Evolutionary conservation across 2,329 filamentous ascomycete genomes (phyloP), one percentile per base, ranked within the genome.

Genomic region (Blastomyces parvus): DNA sequence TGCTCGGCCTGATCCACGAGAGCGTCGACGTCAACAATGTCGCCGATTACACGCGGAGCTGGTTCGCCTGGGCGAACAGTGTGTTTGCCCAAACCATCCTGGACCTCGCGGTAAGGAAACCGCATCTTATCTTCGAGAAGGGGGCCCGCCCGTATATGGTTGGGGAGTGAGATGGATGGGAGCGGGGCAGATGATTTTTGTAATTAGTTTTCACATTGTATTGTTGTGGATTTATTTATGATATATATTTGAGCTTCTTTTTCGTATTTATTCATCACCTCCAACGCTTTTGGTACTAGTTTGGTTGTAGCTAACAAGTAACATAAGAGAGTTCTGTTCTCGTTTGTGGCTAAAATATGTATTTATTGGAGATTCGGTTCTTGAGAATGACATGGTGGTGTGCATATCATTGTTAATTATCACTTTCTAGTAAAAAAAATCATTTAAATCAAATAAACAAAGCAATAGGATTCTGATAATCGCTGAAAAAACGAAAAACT

Each of bases 61-160:
- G 93, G 93, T 97, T 97, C 74, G 91, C 93, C 2, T 97, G 92
- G 94, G 94, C 94, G 13, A 99, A 99, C 69, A 94, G 91, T 0
- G 91, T 99, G 13, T 97, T 96, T 77, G 91, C 93, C 17, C 88
- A 91, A 74, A 96, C 92, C 0, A 90, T 99, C 56, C 78, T 99
- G 60, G 91, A 97, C 78, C 74, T 99, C 61, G 94, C 92, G 0
- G 87, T 88, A 76, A 81, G 93, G 73, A 96, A 96, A 76, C 94
- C 94, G 3, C 85, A 96, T 75, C 74, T 97, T 69, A 82, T 97
- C 48, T 96, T 97, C 74, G 87, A 86, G 17, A 76, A 84, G 58
- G 85, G 84, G 25, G 72, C 72, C 4, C 61, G 71, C 61, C 70
- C 73, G 36, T 77, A 77, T 68, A 66, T 60, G 30, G 62, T 70